Base-by-base conservation (phyloP, 2,329 filamentous ascomycete genomes). In the Orbilia oligospora region DNA sequence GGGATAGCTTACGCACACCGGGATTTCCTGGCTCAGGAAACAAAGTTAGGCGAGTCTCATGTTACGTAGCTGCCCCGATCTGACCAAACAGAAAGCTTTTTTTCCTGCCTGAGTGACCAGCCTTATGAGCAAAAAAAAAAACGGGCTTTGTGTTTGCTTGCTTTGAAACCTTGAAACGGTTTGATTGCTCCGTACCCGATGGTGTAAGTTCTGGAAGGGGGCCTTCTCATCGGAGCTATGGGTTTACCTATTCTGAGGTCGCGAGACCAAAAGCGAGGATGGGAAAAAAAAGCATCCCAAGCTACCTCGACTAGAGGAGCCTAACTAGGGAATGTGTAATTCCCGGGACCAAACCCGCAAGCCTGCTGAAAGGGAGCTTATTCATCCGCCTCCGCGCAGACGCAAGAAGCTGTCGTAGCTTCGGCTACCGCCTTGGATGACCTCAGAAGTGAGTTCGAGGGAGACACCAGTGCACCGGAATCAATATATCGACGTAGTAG, bases 331-430 rank as follows among this genome's bases (percentile, higher is more conserved):
- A 73, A 66, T 58, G 36, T 48, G 68, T 56, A 71, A 61, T 64
- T 55, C 56, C 44, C 56, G 68, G 68, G 27, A 16, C 51, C 51
- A 36, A 71, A 53, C 22, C 44, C 36, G 56, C 46, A 53, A 51
- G 22, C 41, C 48, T 27, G 16, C 16, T 61, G 56, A 27, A 44
- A 61, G 63, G 41, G 36, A 58, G 38, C 20, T 36, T 68, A 56
- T 68, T 68, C 55, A 38, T 51, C 46, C 69, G 49, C 58, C 69
- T 49, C 69, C 41, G 46, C 33, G 48, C 30, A 58, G 63, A 75
- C 71, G 71, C 71, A 75, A 75, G 64, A 44, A 18, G 70, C 70
- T 73, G 53, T 73, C 70, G 70, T 73, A 63, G 49, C 24, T 73
- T 67, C 53, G 61, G 63, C 44, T 61, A 67, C 70, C 51, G 70